Evolutionary conservation across 192 early-diverging fungal genomes (phyloP).

Genomic region (Backusella morwellensis): DNA sequence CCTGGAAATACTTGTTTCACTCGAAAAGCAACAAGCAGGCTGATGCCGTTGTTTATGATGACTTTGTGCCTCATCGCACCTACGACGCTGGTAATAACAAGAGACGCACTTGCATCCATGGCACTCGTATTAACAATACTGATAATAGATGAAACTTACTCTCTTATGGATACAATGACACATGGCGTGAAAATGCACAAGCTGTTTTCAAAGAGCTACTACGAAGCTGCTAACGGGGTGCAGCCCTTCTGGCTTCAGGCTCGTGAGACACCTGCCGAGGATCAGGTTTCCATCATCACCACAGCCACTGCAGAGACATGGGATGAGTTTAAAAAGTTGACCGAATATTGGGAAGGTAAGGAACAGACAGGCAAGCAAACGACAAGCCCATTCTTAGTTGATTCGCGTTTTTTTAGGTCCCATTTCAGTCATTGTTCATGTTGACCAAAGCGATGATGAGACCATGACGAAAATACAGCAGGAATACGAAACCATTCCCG

Average conservation of each 20-base stretch:
- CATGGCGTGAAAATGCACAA: constrained; percentile 34
- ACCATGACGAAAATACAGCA: constrained; percentile 8
- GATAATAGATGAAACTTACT: constrained; percentile 20
- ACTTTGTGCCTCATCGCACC: constrained; percentile 33
- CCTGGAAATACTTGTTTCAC: constrained; percentile 15
- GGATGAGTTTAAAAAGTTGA: constrained; percentile 43
- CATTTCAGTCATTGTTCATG: constrained; percentile 52
- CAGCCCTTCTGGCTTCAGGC: constrained; percentile 36
- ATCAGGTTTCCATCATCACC: constrained; percentile 50
- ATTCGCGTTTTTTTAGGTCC: constrained; percentile 33
- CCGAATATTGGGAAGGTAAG: constrained; percentile 52
- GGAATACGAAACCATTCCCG: neutral
- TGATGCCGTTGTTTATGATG: neutral
- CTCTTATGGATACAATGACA: constrained; percentile 30
- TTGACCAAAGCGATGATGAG: constrained; percentile 22
- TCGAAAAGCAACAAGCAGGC: neutral
- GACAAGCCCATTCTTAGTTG: neutral
- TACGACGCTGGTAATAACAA: constrained; percentile 26
- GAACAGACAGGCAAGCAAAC: neutral
- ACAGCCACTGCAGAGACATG: constrained; percentile 44
- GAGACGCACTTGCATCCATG: no score
- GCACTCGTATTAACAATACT: no score
- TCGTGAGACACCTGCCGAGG: constrained; percentile 27
- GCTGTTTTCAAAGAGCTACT: constrained; percentile 29
- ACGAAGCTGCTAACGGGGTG: constrained; percentile 20